Base-by-base conservation (phyloP, 192 early-diverging fungal genomes). In the Coemansia sp. region DNA sequence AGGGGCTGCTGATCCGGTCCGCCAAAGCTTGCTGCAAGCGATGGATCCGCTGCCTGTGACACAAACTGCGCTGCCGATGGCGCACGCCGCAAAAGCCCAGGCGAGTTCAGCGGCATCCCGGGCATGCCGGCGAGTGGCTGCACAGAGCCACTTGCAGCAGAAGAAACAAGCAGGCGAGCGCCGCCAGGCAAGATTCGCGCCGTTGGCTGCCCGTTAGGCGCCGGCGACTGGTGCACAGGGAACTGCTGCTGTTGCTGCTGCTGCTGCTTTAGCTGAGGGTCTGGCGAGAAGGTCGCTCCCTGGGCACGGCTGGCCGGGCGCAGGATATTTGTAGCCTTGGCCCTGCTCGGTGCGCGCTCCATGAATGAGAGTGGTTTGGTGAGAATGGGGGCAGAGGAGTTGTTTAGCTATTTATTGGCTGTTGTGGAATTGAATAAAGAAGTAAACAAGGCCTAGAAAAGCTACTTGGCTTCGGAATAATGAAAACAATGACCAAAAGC, bases 311-410 rank as follows among this genome's bases (percentile, higher is more conserved):
- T 79, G 47, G 70, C 55, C 20, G 76, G 76, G 13, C 76, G 67
- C 59, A 79, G 29, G 34, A 79, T 74, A 29, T 79, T 79, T 20
- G 76, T 67, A n/a, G 76, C 76, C 62, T 74, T 73, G 39, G 76
- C 76, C 64, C 76, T 67, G 58, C 71, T 74, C 10, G 76, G 76
- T 18, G 71, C 71, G 20, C 76, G 66, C 28, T 79, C 76, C 76
- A 79, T 79, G 18, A 32, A 32, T 30, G n/a, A n/a, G n/a, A n/a
- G n/a, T n/a, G n/a, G n/a, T n/a, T n/a, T n/a, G 29, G 16, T 52
- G 22, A 19, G 7, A 52, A 27, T 24, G 10, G 39, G 39, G 34
- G 6, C 34, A 35, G 7, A 35, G 34, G 6, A 10, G 6, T 42
- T 16, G 39, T 13, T 42, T 4, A 13, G 13, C 39, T 18, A 16